Evolutionary conservation across 768 basidiomycete species (phyloP), one percentile per base, ranked within the genome.

Genomic region (Tremella yokohamensis): DNA sequence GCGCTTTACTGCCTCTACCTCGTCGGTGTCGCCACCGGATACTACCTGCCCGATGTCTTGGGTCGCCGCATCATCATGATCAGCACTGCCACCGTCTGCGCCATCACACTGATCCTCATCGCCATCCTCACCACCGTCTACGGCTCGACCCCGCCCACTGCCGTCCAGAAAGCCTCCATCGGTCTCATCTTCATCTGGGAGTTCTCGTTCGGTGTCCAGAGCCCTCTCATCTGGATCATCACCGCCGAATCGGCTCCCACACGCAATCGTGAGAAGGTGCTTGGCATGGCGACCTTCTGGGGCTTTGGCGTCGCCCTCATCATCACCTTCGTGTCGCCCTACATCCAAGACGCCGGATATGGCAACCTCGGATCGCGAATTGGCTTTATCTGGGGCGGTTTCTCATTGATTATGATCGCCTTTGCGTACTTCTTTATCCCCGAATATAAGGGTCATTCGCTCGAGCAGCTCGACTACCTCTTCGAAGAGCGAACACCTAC

Each of bases 321-420:
- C 56, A 63, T 69, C 65, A 55, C 40, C 26, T 56, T 63, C 19
- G 60, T 72, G 22, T 49, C 56, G 8, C 70, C 70, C 4, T 72
- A 67, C 60, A 49, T 72, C 37, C 70, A 72, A 44, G 56, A 69
- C 49, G 52, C 52, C 6, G 63, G 51, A 1, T 66, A 65, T 49
- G 70, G 66, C 3, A 64, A 68, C 52, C 47, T 69, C 16, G 70
- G 70, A 1, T 59, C 54, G 58, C 63, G 66, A 60, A 67, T 67
- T 42, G 66, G 63, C 22, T 68, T 64, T 58, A 52, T 68, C 54
- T 68, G 63, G 63, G 61, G 60, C 8, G 54, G 44, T 3, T 64
- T 68, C 63, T 64, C 63, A 2, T 25, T 64, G 37, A 56, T 68
- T 19, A 61, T 26, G 16, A 52, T 64, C 24, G 39, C 59, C 24